Evolutionary conservation across 805 yeast species (phyloP), one percentile per base, ranked within the genome.

Genomic region (Lipomyces japonicus): DNA sequence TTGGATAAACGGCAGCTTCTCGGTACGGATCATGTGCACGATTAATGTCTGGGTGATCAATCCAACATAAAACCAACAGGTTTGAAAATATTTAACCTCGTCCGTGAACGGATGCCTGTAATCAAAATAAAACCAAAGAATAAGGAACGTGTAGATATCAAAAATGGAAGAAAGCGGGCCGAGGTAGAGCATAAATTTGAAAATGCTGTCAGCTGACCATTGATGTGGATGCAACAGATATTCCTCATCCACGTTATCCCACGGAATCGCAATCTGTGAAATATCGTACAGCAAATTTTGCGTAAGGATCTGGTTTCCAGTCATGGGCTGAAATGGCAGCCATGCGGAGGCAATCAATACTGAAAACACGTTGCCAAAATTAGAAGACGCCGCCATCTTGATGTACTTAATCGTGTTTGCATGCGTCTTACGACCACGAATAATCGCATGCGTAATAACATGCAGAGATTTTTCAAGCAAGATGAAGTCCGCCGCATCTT

Each of bases 401-500:
- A 66, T 65, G 31, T 66, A 66, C 54, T 66, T 68, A 53, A 68
- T 64, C 3, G 70, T 66, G 52, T 66, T 66, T 50, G 64, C 66
- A 44, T 66, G 68, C 24, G 68, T 66, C 46, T 75, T 64, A 58
- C 79, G 67, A 34, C 79, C 79, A 59, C 76, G 78, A 58, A 68
- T 75, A 31, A 75, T 74, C 3, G 79, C 79, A 57, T 69, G 70
- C 44, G 75, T 71, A 58, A 75, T 75, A 34, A 78, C 74, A 18
- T 77, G 71, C 51, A 75, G 75, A 59, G 75, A 74, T 50, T 66
- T 68, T 62, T 75, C 79, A 38, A 76, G 74, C 45, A 75, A 63
- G 5, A 75, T 76, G 57, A 75, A 71, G 63, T 75, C 79, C 26
- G 77, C 71, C 2, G 80, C 79, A 50, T 75, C 73, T 60, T 77